phyloP scores from a whole-genome alignment of 768 basidiomycete species.

The Kwoniella mangroviensis region DNA sequence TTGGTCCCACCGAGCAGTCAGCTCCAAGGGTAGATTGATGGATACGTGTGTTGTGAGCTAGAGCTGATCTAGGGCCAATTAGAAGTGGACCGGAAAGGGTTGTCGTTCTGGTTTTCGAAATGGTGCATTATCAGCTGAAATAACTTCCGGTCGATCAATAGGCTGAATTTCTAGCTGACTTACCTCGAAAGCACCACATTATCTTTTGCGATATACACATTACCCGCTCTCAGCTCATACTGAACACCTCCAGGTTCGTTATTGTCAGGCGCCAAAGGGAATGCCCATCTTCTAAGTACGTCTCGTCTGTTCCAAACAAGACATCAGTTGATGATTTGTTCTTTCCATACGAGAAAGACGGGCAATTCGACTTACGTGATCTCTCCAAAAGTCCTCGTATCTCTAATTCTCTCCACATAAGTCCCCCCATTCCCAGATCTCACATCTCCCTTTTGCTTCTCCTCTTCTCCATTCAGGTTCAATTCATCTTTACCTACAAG shows the following conservation, averaged over 20 bases:
- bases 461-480: constrained; percentile 1
- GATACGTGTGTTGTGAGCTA: constrained; percentile 72
- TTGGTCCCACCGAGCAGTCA: constrained; percentile 73
- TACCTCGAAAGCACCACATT: constrained; percentile 83
- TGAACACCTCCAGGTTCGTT: constrained; percentile 78
- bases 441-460: constrained; percentile 17
- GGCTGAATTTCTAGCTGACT: constrained; percentile 32
- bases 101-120: constrained; percentile 58
- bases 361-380: constrained; percentile 63
- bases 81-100: constrained; percentile 64
- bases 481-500: constrained; percentile 64
- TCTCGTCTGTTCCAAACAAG: constrained; percentile 71
- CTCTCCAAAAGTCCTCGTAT: constrained; percentile 88
- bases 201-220: constrained; percentile 83
- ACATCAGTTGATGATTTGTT: neutral
- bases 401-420: constrained; percentile 90
- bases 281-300: constrained; percentile 89
- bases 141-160: too few species aligned
- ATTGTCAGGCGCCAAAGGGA: constrained; percentile 93
- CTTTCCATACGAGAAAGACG: constrained; percentile 1
- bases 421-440: constrained; percentile 62
- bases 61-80: constrained; percentile 75
- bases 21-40: constrained; percentile 77
- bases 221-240: constrained; percentile 86
- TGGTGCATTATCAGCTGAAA: neutral